Conservation (phyloP, 495 filamentous ascomycete genomes). For the Platismatia glauca region DNA sequence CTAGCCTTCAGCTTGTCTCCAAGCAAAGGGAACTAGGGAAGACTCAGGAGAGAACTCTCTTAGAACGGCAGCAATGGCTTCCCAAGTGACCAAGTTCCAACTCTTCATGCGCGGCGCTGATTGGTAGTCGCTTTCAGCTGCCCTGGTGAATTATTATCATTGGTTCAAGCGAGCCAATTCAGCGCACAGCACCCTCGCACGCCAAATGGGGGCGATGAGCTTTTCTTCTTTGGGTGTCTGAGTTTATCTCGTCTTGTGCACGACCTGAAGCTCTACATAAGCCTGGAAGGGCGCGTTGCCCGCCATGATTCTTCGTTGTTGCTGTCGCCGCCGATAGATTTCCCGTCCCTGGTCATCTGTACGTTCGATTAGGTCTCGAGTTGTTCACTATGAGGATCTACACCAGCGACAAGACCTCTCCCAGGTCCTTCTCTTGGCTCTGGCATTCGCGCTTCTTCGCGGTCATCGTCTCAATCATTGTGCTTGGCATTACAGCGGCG, state of each 20-base stretch:
- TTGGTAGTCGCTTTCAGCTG: background rate
- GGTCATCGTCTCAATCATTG: conserved; percentile 19
- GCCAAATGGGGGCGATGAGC: background rate
- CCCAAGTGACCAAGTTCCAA: too few relatives aligned
- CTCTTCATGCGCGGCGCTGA: background rate
- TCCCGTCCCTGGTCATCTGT: background rate
- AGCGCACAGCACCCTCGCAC: background rate
- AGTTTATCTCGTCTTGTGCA: background rate
- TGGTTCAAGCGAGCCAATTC: background rate
- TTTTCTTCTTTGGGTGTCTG: background rate
- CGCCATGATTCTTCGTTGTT: background rate
- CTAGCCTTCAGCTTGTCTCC: background rate
- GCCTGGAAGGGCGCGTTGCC: background rate
- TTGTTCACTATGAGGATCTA: conserved; percentile 15
- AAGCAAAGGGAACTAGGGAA: background rate
- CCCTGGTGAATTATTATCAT: too few relatives aligned
- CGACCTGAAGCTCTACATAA: background rate
- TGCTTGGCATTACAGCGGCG: conserved; percentile 18
- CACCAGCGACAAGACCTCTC: conserved; percentile 21
- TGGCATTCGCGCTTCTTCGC: conserved; percentile 22
- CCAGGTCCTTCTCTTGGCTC: conserved; percentile 17
- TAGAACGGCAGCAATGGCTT: too few relatives aligned
- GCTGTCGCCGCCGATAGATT: background rate
- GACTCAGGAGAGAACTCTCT: too few relatives aligned
- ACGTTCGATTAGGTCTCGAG: background rate